Evolutionary conservation across 495 filamentous ascomycete genomes (phyloP).

Genomic region (Neurospora tetrasperma): DNA sequence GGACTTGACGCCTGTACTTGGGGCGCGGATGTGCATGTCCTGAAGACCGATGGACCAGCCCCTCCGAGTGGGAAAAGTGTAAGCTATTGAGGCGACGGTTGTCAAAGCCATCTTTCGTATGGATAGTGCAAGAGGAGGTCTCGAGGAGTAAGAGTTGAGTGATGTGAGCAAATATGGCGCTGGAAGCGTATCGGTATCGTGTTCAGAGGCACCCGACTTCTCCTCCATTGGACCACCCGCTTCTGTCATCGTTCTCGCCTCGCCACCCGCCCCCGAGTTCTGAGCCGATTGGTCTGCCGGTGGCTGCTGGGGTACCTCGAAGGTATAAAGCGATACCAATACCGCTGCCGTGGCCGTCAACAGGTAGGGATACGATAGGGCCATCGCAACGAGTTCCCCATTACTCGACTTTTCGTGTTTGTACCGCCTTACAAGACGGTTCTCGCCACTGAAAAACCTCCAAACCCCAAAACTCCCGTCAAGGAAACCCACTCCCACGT

Average conservation of each 20-base stretch:
- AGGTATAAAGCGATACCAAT: slow-evolving; percentile 62
- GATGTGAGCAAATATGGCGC: slow-evolving; percentile 60
- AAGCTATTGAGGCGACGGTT: slow-evolving; percentile 75
- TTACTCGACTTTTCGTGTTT: slow-evolving; percentile 45
- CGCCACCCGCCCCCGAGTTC: not conserved
- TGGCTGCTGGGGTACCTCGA: slow-evolving; percentile 29
- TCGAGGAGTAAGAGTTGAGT: slow-evolving; percentile 68
- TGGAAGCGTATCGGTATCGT: not conserved
- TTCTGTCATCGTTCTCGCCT: not conserved
- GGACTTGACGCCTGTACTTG: slow-evolving; percentile 14
- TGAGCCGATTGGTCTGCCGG: slow-evolving; percentile 4
- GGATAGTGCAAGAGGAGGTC: slow-evolving; percentile 69
- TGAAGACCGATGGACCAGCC: slow-evolving; percentile 90
- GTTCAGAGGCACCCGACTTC: not conserved
- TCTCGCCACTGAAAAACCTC: slow-evolving; percentile 38
- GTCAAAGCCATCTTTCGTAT: slow-evolving; percentile 50
- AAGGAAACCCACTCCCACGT: slow-evolving; percentile 62
- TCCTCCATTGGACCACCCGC: not conserved
- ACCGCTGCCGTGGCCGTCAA: slow-evolving; percentile 66
- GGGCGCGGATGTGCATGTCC: slow-evolving; percentile 55
- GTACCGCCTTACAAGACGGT: slow-evolving; percentile 38
- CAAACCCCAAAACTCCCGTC: slow-evolving; percentile 68
- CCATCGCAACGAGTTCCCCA: slow-evolving; percentile 64
- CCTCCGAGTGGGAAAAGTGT: slow-evolving; percentile 54
- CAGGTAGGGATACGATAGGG: slow-evolving; percentile 64